Conservation (phyloP, 371 early-diverging fungal species). For the Circinella umbellata region DNA sequence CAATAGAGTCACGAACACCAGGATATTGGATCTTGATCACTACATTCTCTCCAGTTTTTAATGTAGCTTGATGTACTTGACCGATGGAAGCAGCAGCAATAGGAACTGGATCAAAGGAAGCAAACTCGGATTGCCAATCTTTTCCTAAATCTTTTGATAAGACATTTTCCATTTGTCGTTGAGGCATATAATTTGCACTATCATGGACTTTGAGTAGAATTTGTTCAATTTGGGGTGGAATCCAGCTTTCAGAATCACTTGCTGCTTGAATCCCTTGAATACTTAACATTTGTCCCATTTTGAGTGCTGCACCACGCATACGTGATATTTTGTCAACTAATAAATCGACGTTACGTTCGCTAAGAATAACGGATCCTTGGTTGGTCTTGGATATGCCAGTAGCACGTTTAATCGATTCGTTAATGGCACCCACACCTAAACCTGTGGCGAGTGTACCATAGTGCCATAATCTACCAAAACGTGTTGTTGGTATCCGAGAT, state of each 20-base stretch:
- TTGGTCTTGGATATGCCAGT: conserved; percentile 53
- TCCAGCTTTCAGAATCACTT: conserved; percentile 44
- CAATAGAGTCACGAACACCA: conserved; percentile 88
- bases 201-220: conserved; percentile 90
- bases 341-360: conserved; percentile 84
- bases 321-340: conserved; percentile 85
- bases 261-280: conserved; percentile 80
- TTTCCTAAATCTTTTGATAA: conserved; percentile 77
- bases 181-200: conserved; percentile 96
- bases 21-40: conserved; percentile 98
- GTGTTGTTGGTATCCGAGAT: conserved; percentile 69
- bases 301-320: conserved; percentile 97
- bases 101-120: conserved; percentile 74
- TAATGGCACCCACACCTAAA: conserved; percentile 75
- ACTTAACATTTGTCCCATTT: conserved; percentile 97
- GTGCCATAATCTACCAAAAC: conserved; percentile 67
- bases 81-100: conserved; percentile 97
- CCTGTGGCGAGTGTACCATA: conserved; percentile 78
- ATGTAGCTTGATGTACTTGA: conserved; percentile 88
- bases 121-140: conserved; percentile 78
- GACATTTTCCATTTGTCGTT: conserved; percentile 80
- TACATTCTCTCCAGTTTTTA: conserved; percentile 60
- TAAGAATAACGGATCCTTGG: conserved; percentile 67
- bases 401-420: conserved; percentile 73
- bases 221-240: conserved; percentile 83